These are phyloP conservation scores for Eutypella sp. DNA, from an alignment of 2,329 filamentous ascomycete species.

Conservation along the genomic window DNA sequence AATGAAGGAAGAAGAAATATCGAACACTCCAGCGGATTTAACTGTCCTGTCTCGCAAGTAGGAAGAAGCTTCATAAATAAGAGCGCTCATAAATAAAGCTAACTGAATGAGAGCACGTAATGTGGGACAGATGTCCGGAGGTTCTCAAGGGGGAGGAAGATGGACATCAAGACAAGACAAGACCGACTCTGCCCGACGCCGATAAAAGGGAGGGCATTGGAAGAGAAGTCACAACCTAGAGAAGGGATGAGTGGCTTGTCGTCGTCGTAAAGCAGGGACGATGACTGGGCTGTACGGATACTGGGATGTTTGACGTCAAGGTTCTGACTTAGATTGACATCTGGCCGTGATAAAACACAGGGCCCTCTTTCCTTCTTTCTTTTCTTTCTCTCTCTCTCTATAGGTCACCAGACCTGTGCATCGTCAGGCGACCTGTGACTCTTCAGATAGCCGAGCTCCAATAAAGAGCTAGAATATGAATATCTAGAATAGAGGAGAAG, in stretches of 20 bases:
- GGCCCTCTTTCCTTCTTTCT: too few species aligned
- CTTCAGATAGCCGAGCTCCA: background rate
- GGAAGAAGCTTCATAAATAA: too few species aligned
- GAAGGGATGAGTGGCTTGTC: background rate
- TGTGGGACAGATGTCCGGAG: background rate
- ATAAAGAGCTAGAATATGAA: too few species aligned
- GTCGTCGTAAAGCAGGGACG: background rate
- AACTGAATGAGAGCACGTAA: background rate
- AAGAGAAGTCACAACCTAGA: background rate
- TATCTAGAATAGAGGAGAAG: too few species aligned
- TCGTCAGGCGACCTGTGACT: background rate
- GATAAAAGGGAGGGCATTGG: background rate
- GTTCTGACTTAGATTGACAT: too few species aligned
- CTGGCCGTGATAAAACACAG: too few species aligned
- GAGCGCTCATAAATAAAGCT: too few species aligned
- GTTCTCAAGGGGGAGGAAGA: background rate
- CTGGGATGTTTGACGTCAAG: too few species aligned
- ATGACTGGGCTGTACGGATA: background rate
- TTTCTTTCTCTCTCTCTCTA: too few species aligned
- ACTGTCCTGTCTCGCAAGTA: too few species aligned
- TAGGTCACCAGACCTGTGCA: background rate
- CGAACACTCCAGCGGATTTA: background rate
- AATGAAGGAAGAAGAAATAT: background rate
- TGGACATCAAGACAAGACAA: slow-evolving; percentile 1
- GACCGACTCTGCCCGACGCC: background rate